Evolutionary conservation across 1,284 basidiomycete species (phyloP).

Genomic region (Bondarzewia mesenterica): DNA sequence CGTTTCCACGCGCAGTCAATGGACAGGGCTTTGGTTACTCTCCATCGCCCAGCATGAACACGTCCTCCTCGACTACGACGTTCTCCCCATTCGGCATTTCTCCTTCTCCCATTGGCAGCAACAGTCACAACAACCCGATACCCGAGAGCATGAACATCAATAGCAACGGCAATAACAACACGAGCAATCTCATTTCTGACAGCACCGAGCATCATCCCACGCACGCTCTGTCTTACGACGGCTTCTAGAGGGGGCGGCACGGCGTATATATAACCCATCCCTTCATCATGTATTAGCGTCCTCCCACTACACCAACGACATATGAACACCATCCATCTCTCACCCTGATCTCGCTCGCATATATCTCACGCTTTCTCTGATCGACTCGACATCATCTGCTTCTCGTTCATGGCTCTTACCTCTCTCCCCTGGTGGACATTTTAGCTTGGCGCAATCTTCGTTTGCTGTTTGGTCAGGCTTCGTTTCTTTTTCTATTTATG

Average conservation of each 20-base stretch:
- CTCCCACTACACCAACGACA: conserved; percentile 5
- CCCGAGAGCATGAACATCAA: conserved; percentile 46
- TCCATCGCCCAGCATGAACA: conserved; percentile 25
- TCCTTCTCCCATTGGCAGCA: conserved; percentile 24
- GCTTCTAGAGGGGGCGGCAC: conserved; percentile 10
- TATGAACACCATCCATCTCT: conserved; percentile 15
- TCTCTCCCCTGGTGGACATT: conserved; percentile 6
- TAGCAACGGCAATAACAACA: conserved; percentile 14
- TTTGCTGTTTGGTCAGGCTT: no score
- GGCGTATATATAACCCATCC: conserved; percentile 9
- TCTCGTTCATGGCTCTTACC: conserved; percentile 11
- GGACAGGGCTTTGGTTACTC: conserved; percentile 19
- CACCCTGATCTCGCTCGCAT: conserved; percentile 7
- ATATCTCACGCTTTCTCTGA: conserved; percentile 10
- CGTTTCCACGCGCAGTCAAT: conserved; percentile 7
- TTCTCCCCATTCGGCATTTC: conserved; percentile 63
- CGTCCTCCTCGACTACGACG: conserved; percentile 25
- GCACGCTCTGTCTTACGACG: conserved; percentile 10
- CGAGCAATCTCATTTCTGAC: conserved; percentile 14
- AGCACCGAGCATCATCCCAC: conserved; percentile 12
- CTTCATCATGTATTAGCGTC: conserved; percentile 14
- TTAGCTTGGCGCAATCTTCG: neutral
- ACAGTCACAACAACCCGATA: conserved; percentile 32
- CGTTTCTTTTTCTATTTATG: neutral
- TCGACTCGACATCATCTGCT: conserved; percentile 2